Evolutionary conservation across 768 basidiomycete genomes (phyloP), one percentile per base, ranked within the genome.

Genomic region (Pleurotus citrinopileatus): DNA sequence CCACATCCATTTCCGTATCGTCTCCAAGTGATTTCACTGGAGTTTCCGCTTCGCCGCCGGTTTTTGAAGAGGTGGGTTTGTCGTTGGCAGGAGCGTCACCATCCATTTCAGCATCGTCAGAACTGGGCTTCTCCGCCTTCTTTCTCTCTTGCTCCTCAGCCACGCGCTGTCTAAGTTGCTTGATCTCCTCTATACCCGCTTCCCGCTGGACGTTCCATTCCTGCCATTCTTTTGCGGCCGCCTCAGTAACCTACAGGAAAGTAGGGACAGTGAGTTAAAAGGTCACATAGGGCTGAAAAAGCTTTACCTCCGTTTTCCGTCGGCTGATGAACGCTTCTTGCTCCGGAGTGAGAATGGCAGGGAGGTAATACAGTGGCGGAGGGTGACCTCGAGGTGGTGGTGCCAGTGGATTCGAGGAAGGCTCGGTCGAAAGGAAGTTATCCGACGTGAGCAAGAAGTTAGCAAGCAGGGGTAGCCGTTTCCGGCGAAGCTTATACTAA

Each of bases 401-500:
- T 4, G 75, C 70, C 40, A 86, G 74, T 12, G 70, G 60, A 52
- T 70, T 71, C 6, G 62, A 58, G 20, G 70, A 59, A 44, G 70
- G 61, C 56, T 71, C 70, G 51, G 74, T 71, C 53, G 70, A 65
- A 28, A 80, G 78, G 54, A 91, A 81, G 52, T 69, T 68, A 67
- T 92, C 90, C 59, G 86, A 86, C 27, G 90, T 91, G 58, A 81
- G 70, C 56, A 93, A 70, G 73, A 87, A 93, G 66, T 88, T 84
- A 57, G 87, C 79, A 36, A 91, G 72, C 17, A 87, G 63, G 3
- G 89, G 88, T n/a, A 89, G 73, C 52, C 87, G 82, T 63, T 76
- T 81, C 38, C 82, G 78, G 57, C 89, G 84, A 57, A 86, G 79
- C 67, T 90, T 90, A 68, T 86, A 82, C 89, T 91, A 32, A 19